Conservation (phyloP, 495 filamentous ascomycete genomes). For the Aspergillus panamensis region DNA sequence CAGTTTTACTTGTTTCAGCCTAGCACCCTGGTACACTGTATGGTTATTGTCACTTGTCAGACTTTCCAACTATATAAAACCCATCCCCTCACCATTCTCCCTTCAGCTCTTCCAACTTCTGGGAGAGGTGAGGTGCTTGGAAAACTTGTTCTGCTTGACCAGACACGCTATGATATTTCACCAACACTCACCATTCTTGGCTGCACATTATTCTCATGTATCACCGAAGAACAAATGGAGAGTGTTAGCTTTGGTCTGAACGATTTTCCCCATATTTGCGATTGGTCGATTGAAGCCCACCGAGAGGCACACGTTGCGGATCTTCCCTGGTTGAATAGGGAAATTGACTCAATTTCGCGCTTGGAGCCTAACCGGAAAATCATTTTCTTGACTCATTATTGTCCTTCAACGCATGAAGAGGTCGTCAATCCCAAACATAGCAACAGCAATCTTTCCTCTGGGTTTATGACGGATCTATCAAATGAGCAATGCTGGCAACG, state of each 20-base stretch:
- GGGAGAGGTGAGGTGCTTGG: too few relatives aligned
- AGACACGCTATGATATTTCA: slow-evolving; percentile 34
- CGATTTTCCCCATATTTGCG: slow-evolving; percentile 41
- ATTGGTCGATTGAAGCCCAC: slow-evolving; percentile 42
- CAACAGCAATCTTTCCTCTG: slow-evolving; percentile 32
- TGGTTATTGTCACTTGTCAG: too few relatives aligned
- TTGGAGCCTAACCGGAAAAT: slow-evolving; percentile 27
- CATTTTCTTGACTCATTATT: slow-evolving; percentile 45
- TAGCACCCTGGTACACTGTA: too few relatives aligned
- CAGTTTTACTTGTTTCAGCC: too few relatives aligned
- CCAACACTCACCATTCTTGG: slow-evolving; percentile 39
- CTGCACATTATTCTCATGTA: slow-evolving; percentile 45
- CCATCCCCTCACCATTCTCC: too few relatives aligned
- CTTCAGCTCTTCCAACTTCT: too few relatives aligned
- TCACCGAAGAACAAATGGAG: slow-evolving; percentile 26
- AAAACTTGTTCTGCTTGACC: slow-evolving; percentile 42
- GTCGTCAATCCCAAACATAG: slow-evolving; percentile 34
- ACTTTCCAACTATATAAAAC: too few relatives aligned
- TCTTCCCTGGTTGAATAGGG: slow-evolving; percentile 43
- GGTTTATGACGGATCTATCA: slow-evolving; percentile 44
- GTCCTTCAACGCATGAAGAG: slow-evolving; percentile 32
- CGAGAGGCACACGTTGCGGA: slow-evolving; percentile 32
- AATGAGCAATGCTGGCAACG: slow-evolving; percentile 40
- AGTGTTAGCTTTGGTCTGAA: slow-evolving; percentile 32
- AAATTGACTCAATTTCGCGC: slow-evolving; percentile 29